Conservation (phyloP, 176 grass and related monocot species). For the Triticum turgidum region DNA sequence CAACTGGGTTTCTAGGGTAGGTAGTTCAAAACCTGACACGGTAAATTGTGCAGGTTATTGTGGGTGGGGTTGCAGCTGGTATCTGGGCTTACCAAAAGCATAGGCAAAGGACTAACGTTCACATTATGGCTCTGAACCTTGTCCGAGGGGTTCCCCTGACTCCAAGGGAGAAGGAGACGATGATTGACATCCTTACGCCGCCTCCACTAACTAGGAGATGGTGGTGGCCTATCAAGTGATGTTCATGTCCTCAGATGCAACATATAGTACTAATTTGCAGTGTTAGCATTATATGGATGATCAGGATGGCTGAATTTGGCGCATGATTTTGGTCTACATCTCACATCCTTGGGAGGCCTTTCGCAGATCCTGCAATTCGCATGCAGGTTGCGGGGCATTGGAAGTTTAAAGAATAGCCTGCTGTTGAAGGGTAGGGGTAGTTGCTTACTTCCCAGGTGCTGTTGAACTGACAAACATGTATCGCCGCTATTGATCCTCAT, state of each 20-base stretch:
- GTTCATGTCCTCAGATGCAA: background rate
- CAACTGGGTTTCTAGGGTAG: background rate
- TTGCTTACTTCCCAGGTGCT: background rate
- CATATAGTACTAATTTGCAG: background rate
- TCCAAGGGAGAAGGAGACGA: constrained; percentile 74
- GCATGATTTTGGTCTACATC: background rate
- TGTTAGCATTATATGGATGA: background rate
- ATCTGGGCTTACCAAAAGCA: constrained; percentile 81
- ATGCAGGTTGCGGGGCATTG: background rate
- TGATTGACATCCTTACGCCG: constrained; percentile 68
- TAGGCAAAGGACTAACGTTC: constrained; percentile 77
- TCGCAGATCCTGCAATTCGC: background rate
- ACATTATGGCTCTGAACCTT: constrained; percentile 89
- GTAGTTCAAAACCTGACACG: background rate
- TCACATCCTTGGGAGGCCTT: no score
- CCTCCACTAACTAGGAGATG: constrained; percentile 34
- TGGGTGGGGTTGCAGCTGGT: constrained; percentile 66
- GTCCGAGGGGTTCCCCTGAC: constrained; percentile 74
- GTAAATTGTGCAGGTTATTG: constrained; percentile 50
- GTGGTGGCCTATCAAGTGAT: constrained; percentile 22
- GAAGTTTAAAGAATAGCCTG: background rate
- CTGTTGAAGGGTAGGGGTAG: background rate
- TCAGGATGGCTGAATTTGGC: background rate
- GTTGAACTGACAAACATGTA: background rate
- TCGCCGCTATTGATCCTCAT: background rate